Conservation (phyloP, 2,329 filamentous ascomycete species). For the Gremmenia infestans region DNA sequence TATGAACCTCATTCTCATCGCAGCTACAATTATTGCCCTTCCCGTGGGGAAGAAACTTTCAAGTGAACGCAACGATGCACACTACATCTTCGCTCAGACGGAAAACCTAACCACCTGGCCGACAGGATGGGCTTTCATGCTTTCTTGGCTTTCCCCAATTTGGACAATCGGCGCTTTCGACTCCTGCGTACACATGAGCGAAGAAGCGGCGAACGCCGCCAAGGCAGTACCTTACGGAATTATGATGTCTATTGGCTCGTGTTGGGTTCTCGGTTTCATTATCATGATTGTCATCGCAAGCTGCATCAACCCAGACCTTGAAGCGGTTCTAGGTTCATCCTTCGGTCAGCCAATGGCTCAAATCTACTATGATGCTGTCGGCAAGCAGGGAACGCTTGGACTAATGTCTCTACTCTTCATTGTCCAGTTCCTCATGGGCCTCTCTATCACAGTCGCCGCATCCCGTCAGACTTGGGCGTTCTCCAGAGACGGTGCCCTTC, state of each 20-base stretch:
- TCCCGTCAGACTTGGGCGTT: constrained; percentile 61
- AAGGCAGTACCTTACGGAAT: constrained; percentile 56
- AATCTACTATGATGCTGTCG: constrained; percentile 57
- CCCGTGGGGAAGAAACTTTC: constrained; percentile 41
- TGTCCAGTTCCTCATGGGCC: constrained; percentile 58
- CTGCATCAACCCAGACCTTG: constrained; percentile 49
- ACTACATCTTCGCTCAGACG: constrained; percentile 51
- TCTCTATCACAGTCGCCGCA: constrained; percentile 52
- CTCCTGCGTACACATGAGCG: constrained; percentile 54
- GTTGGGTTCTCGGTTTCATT: constrained; percentile 53
- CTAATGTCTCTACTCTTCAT: constrained; percentile 55
- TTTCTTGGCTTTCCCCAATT: constrained; percentile 56
- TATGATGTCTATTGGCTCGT: constrained; percentile 50
- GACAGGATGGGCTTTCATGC: constrained; percentile 52
- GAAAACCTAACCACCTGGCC: constrained; percentile 56
- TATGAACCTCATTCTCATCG: constrained; percentile 51
- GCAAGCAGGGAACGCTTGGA: constrained; percentile 52
- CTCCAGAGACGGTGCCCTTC: constrained; percentile 55
- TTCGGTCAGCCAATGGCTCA: constrained; percentile 53
- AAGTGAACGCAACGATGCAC: constrained; percentile 36
- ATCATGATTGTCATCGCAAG: constrained; percentile 53
- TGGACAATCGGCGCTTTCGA: constrained; percentile 58
- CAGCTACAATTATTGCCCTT: constrained; percentile 52
- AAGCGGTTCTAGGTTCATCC: constrained; percentile 40
- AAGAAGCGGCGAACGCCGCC: constrained; percentile 56